These are phyloP conservation scores for Nicotiana attenuata DNA, from an alignment of 257 asterid species.

Conservation along the genomic window DNA sequence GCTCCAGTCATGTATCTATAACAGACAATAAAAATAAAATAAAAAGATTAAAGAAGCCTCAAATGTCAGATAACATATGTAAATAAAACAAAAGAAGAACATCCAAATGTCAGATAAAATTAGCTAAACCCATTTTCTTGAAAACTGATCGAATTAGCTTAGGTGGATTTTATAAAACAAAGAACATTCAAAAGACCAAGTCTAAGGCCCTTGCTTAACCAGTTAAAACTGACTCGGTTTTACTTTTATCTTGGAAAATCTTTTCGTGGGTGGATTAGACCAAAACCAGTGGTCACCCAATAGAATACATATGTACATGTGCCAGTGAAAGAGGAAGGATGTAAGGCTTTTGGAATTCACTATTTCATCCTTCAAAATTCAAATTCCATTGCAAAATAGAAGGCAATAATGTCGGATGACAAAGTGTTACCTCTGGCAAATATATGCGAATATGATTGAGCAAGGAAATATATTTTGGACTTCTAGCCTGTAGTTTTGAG, in stretches of 20 bases:
- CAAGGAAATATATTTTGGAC: conserved; percentile 85
- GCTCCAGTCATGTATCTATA: neutral
- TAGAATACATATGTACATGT: neutral
- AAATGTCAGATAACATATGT: neutral
- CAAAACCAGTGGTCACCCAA: neutral
- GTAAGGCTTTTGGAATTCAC: neutral
- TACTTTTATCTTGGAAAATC: neutral
- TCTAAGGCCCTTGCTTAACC: neutral
- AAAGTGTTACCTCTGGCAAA: conserved; percentile 79
- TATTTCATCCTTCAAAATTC: neutral
- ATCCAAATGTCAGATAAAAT: neutral
- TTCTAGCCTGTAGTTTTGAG: conserved; percentile 86
- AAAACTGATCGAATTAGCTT: neutral
- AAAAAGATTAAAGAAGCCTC: neutral
- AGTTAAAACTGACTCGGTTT: neutral
- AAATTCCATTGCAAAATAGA: neutral
- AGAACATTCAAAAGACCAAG: neutral
- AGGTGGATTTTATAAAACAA: neutral
- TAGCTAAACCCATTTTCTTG: neutral
- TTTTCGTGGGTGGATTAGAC: neutral
- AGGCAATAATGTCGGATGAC: neutral
- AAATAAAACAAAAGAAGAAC: neutral
- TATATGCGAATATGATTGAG: conserved; percentile 95
- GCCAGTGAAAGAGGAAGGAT: neutral
- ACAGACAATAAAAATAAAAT: neutral